Evolutionary conservation across 2,329 filamentous ascomycete species (phyloP).

Genomic region (Nigrograna mackinnonii): DNA sequence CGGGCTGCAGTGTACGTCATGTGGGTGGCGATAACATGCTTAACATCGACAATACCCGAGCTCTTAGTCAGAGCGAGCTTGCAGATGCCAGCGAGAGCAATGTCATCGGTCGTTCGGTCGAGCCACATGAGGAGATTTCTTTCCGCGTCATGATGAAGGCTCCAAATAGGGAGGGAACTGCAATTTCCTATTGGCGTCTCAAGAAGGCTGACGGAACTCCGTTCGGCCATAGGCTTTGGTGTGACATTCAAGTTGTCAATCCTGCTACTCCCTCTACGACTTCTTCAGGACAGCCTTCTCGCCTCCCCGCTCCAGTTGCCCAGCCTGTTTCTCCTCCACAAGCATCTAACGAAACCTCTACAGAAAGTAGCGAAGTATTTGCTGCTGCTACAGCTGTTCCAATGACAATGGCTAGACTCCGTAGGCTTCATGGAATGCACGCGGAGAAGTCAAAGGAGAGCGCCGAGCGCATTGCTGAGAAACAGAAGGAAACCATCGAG

Average conservation of each 20-base stretch:
- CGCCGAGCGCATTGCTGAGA: slow-evolving; percentile 4
- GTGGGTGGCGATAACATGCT: slow-evolving; percentile 97
- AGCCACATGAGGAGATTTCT: slow-evolving; percentile 72
- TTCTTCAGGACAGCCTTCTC: slow-evolving; percentile 7
- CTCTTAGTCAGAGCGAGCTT: slow-evolving; percentile 77
- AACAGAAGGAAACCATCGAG: slow-evolving; percentile 30
- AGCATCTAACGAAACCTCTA: slow-evolving; percentile 7
- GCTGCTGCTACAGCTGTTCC: not conserved
- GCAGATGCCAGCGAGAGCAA: slow-evolving; percentile 82
- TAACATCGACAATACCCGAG: slow-evolving; percentile 78
- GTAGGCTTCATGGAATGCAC: not conserved
- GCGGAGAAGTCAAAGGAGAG: slow-evolving; percentile 6
- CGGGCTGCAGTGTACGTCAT: slow-evolving; percentile 87
- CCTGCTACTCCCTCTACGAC: slow-evolving; percentile 15
- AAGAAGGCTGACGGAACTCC: slow-evolving; percentile 78
- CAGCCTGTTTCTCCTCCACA: slow-evolving; percentile 10
- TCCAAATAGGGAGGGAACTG: slow-evolving; percentile 73
- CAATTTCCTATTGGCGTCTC: slow-evolving; percentile 96
- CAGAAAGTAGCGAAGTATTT: slow-evolving; percentile 10
- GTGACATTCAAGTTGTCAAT: slow-evolving; percentile 73
- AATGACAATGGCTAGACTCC: not conserved
- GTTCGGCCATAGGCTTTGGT: slow-evolving; percentile 95
- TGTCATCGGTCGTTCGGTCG: slow-evolving; percentile 68
- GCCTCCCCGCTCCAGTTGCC: slow-evolving; percentile 4
- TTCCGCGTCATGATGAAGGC: slow-evolving; percentile 88